Evolutionary conservation across 2,329 filamentous ascomycete genomes (phyloP), one percentile per base, ranked within the genome.

Genomic region (Nothophoma quercina): DNA sequence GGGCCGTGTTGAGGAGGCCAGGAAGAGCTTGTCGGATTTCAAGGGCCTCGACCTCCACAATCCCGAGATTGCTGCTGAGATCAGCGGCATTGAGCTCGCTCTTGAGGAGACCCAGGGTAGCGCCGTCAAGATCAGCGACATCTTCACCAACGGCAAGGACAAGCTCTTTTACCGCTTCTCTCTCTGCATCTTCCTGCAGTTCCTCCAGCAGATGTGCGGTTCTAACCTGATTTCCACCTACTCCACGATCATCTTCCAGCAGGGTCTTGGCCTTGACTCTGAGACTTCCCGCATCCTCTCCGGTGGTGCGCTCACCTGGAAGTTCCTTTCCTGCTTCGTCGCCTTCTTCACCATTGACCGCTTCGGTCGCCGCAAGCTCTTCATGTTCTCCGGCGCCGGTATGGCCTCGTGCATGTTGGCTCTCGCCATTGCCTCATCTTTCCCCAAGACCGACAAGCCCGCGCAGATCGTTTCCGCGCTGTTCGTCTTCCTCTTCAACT

Each of bases 271-370:
- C 5, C 56, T 79, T 4, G 72, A 77, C 59, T 79, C 63, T 12
- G 72, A 83, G 58, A 77, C 81, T 19, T 82, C 81, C 51, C 83
- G 83, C 67, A 83, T 83, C 76, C 83, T 89, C 42, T 83, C 84
- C 2, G 90, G 87, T 3, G 80, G 78, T 22, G 81, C 81, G 10
- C 70, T 85, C 25, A 84, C 83, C 5, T 85, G 80, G 78, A 84
- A 85, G 63, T 83, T 83, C 61, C 59, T 83, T 16, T 80, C 78
- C 25, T 80, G 78, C 0, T 78, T 89, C 19, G 81, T 90, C 49
- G 88, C 85, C 48, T 87, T 89, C 55, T 90, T 89, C 65, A 90
- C 87, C 0, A 78, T 90, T 1, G 88, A 90, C 63, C 81, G 84
- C 0, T 88, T 90, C 51, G 88, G 88, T 7, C 82, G 88, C 12